These are phyloP conservation scores for Capniomyces stellatus DNA, from an alignment of 371 early-diverging fungal species.

Conservation along the genomic window DNA sequence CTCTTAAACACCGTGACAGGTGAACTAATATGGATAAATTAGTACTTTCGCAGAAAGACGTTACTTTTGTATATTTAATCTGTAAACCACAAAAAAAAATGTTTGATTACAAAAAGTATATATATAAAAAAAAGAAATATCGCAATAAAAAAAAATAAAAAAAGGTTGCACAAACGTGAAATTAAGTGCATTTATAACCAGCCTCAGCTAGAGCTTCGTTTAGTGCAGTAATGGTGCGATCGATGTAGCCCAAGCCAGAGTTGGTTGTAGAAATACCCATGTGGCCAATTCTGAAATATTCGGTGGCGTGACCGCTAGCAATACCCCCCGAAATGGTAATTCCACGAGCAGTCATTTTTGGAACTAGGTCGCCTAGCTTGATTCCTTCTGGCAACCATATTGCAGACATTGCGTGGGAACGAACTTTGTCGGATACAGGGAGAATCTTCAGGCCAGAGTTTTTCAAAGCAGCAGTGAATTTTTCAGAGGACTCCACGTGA, in stretches of 20 bases:
- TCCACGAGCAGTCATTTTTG: constrained; percentile 51
- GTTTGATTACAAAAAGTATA: too few species aligned
- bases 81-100: too few species aligned
- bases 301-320: constrained; percentile 57
- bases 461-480: constrained; percentile 49
- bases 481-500: constrained; percentile 47
- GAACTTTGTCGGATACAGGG: constrained; percentile 32
- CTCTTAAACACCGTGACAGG: too few species aligned
- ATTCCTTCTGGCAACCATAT: constrained; percentile 82
- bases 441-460: constrained; percentile 58
- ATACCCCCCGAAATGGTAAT: constrained; percentile 90
- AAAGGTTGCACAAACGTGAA: not conserved
- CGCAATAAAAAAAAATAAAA: too few species aligned
- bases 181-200: constrained; percentile 15
- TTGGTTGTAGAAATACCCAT: constrained; percentile 83
- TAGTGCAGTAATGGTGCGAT: constrained; percentile 52
- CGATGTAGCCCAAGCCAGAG: constrained; percentile 48
- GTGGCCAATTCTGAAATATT: constrained; percentile 91
- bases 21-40: too few species aligned
- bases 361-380: constrained; percentile 54
- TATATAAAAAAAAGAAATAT: too few species aligned
- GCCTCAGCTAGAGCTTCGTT: constrained; percentile 45
- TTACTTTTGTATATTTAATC: too few species aligned
- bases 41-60: too few species aligned
- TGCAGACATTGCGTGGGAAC: constrained; percentile 88